Base-by-base conservation (phyloP, 805 yeast species). In the Torulaspora microellipsoides region DNA sequence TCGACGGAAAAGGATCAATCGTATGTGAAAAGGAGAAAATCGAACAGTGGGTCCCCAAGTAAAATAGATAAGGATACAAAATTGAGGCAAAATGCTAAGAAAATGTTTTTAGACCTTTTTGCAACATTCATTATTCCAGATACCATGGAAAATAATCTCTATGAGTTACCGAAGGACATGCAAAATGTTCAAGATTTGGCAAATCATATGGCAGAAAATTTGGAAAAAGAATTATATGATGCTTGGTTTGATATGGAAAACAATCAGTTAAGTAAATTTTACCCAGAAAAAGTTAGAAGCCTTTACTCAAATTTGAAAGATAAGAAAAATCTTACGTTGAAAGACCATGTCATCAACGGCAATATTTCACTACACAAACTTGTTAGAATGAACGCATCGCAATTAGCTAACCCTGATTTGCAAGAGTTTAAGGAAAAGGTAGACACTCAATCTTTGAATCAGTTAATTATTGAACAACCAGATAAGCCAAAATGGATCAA, bases 321-420 rank as follows among this genome's bases (percentile, higher is more conserved):
- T 53, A 61, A 57, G 44, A 85, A 80, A 63, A 83, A 81, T 53
- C 66, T 67, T 38, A 68, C 68, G 36, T 75, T 81, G 35, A 75
- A 87, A 52, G 66, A 68, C 23, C 78, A 81, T 45, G 73, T 90
- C 3, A 64, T 82, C 28, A 68, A 73, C 29, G 73, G 77, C 27
- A 68, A 71, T 15, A 65, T 86, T 23, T 66, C 78, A 1, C 75
- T 85, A 34, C 69, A 67, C 12, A 75, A 80, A 49, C 68, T 88
- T 35, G 89, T 82, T 2, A 71, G 68, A 28, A 70, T 85, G 71
- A 70, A 82, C 5, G 81, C 81, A 0, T 87, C 84, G 54, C 91
- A 90, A 53, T 75, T 90, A 69, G 68, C 79, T 51, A 88, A 86
- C 55, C 88, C 89, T 4, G 91, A 84, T 52, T 70, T 83, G 48